phyloP scores from a whole-genome alignment of 2,329 filamentous ascomycete species.

The Fusarium piperis region DNA sequence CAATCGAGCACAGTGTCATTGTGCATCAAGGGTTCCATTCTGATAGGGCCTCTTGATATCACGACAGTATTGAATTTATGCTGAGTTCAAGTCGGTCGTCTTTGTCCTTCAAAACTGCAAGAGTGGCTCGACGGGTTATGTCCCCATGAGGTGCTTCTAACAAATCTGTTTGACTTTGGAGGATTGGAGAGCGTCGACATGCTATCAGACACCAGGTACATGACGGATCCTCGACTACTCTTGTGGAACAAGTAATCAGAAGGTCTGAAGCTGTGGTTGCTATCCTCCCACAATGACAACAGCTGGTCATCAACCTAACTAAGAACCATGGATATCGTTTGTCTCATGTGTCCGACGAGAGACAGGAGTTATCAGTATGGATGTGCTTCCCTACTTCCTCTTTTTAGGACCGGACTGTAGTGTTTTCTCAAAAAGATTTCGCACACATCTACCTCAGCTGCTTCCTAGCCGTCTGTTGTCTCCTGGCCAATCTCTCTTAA shows the following conservation, averaged over 20 bases:
- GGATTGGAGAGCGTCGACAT: background rate
- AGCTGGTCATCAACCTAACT: background rate
- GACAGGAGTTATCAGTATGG: background rate
- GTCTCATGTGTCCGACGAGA: background rate
- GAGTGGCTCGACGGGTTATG: background rate
- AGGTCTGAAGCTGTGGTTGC: background rate
- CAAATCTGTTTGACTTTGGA: background rate
- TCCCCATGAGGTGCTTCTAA: background rate
- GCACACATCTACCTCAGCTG: background rate
- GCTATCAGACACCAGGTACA: background rate
- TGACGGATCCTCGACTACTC: background rate
- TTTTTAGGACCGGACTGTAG: background rate
- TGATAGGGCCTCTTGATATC: background rate
- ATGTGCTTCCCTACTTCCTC: background rate
- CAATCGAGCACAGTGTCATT: background rate
- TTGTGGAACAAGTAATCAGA: background rate
- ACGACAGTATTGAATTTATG: background rate
- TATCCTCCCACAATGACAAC: background rate
- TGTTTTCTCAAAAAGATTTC: background rate
- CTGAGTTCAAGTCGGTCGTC: background rate
- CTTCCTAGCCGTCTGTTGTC: background rate
- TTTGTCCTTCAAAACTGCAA: background rate
- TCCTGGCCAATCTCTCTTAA: background rate
- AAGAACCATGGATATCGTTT: background rate
- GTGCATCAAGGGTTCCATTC: background rate